Base-by-base conservation (phyloP, 306 rosid species). In the Spatholobus suberectus region DNA sequence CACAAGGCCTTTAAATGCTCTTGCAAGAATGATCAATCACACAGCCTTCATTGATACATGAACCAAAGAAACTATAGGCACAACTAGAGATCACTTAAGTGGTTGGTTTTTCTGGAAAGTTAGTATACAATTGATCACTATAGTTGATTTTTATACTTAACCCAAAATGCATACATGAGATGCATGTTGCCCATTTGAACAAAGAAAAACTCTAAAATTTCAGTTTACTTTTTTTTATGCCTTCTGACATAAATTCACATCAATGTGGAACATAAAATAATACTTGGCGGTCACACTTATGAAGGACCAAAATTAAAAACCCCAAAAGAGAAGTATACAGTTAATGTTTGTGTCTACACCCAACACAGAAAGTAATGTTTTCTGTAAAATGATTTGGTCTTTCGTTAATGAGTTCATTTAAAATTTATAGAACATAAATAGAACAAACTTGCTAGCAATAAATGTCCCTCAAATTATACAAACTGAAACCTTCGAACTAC, bases 401-500 rank as follows among this genome's bases (percentile, higher is more conserved):
- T 13, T 54, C 41, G 7, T 5, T 13, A 61, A 83, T 27, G 27
- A 38, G 40, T 62, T 84, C 1, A 57, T 32, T 79, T 47, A 43
- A 73, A 23, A 67, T 13, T 13, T 43, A 70, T 43, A 13, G 9
- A 24, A 41, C 24, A 44, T 41, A 40, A 20, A 67, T 52, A 9
- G 52, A 75, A 74, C 35, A 66, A 62, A 51, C 69, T 70, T 41
- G 15, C 26, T 46, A 70, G n/a, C 75, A 61, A 72, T 40, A 73
- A 77, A 73, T 72, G 49, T 58, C 70, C 58, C 82, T 78, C 40
- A 65, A 52, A 62, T 29, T 81, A 43, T 70, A 63, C 24, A 43
- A 68, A 47, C 66, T 46, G 38, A 41, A 73, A 85, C 46, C 74
- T 65, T 61, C 1, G 6, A 61, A 61, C 18, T 15, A 78, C 20